Evolutionary conservation across 2,329 filamentous ascomycete species (phyloP), one percentile per base, ranked within the genome.

Genomic region (Colletotrichum karsti): DNA sequence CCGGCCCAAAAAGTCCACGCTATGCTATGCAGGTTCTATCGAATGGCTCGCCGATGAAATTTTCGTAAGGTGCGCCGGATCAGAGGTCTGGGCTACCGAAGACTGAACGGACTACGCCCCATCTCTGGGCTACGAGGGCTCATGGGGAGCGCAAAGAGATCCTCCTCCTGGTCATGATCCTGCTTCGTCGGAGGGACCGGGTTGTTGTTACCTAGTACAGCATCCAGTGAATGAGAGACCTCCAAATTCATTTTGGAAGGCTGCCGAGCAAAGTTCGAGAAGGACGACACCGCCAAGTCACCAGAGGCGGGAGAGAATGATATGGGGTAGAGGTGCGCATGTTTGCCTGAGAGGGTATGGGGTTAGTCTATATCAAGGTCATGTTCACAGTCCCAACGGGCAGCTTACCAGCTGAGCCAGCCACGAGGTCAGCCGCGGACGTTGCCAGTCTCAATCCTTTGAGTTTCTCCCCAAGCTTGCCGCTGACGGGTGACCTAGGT

Each of bases 101-200:
- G 80, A 73, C 87, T 89, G 75, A 97, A 98, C 0, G 94, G 94
- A 75, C 93, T 95, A 73, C 90, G 93, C 59, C 90, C 90, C 84
- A 96, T 94, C 72, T 97, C 94, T 0, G 94, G 94, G 74, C 93
- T 95, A 56, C 94, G 86, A 1, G 94, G 94, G 74, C 93, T 95
- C 81, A 97, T 89, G 2, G 93, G 94, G 58, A 97, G 86, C 0
- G 94, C 94, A 76, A 98, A 98, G 3, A 97, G 84, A 42, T 93
- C 95, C 66, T 97, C 94, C 72, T 94, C 92, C 1, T 86, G 87
- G 42, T 91, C 88, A 65, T 81, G 77, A 67, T 79, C 78, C 55
- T 75, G 70, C 18, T 77, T 72, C n/a, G 79, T 66, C 1, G 76
- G 8, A 28, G n/a, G 15, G 73, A 30, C 73, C 75, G 22, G n/a